A percentile compares a stretch with the other conserved stretches of the same genome.
phyloP scores from a whole-genome alignment of 2,329 filamentous ascomycete genomes.

The Cladorrhinum sp. region DNA sequence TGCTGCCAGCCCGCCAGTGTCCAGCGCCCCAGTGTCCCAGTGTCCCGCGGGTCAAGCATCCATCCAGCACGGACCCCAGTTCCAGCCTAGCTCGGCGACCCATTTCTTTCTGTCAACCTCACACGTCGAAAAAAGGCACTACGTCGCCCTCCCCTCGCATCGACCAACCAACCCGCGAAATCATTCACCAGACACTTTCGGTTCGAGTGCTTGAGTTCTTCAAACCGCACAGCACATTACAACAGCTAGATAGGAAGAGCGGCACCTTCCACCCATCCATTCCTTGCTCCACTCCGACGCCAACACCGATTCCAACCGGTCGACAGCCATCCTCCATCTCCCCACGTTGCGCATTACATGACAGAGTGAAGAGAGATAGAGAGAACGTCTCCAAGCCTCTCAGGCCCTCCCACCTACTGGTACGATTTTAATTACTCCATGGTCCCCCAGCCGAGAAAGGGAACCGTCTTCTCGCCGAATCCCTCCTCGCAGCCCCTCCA shows the following conservation, averaged over 20 bases:
- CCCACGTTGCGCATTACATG: background rate
- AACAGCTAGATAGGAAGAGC: background rate
- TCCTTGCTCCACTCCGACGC: background rate
- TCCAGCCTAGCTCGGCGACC: conserved; percentile 24
- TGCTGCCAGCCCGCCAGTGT: too few species aligned
- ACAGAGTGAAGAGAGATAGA: conserved; percentile 7
- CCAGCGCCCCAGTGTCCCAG: background rate
- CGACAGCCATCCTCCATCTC: background rate
- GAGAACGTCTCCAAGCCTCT: conserved; percentile 27
- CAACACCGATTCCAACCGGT: background rate
- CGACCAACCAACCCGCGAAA: conserved; percentile 22
- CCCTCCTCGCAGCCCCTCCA: conserved; percentile 53
- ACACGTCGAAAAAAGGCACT: conserved; percentile 29
- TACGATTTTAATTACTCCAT: conserved; percentile 40
- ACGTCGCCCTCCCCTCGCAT: conserved; percentile 13
- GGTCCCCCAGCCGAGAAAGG: conserved; percentile 59
- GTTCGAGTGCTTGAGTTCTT: background rate
- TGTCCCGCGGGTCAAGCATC: background rate
- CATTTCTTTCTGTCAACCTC: conserved; percentile 29
- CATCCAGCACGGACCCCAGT: conserved; percentile 19
- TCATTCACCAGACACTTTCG: background rate
- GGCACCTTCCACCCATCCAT: background rate
- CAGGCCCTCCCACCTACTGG: conserved; percentile 14
- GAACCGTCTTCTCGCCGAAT: conserved; percentile 61
- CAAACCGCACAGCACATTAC: background rate